Conservation (phyloP, 164 flowering plant species). For the Vitis labrusca region DNA sequence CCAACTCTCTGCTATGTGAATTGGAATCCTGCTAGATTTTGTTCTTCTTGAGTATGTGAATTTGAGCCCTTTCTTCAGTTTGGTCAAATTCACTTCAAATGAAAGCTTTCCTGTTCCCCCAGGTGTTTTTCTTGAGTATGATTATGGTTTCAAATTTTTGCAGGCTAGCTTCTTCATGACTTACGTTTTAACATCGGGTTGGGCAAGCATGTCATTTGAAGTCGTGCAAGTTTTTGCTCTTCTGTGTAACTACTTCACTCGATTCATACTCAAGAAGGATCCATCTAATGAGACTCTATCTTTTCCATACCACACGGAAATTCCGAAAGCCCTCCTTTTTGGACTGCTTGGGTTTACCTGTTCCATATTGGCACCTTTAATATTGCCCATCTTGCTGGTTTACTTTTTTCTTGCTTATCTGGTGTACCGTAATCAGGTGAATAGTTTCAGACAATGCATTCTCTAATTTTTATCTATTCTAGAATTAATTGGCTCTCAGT, state of each 20-base stretch:
- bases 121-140: not conserved
- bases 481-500: no score
- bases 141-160: slow-evolving; percentile 18
- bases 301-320: slow-evolving; percentile 95
- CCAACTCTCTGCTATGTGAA: not conserved
- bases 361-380: slow-evolving; percentile 80
- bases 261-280: slow-evolving; percentile 45
- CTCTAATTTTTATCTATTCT: not conserved
- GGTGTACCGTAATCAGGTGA: slow-evolving; percentile 89
- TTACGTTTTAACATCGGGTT: slow-evolving; percentile 92
- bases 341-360: slow-evolving; percentile 89
- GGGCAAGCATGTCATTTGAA: slow-evolving; percentile 84
- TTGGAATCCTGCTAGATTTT: not conserved
- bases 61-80: not conserved
- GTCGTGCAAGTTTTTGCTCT: slow-evolving; percentile 72
- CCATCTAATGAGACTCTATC: slow-evolving; percentile 33
- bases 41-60: not conserved
- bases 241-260: slow-evolving; percentile 45
- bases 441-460: not conserved
- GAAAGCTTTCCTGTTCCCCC: not conserved
- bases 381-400: slow-evolving; percentile 79
- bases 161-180: slow-evolving; percentile 92
- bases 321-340: slow-evolving; percentile 79
- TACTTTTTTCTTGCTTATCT: slow-evolving; percentile 78
- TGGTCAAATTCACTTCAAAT: not conserved